Percentiles rank a stretch among this genome's conserved stretches.
phyloP scores from a whole-genome alignment of 805 yeast genomes.

The Helenozyma baotianmanensis region DNA sequence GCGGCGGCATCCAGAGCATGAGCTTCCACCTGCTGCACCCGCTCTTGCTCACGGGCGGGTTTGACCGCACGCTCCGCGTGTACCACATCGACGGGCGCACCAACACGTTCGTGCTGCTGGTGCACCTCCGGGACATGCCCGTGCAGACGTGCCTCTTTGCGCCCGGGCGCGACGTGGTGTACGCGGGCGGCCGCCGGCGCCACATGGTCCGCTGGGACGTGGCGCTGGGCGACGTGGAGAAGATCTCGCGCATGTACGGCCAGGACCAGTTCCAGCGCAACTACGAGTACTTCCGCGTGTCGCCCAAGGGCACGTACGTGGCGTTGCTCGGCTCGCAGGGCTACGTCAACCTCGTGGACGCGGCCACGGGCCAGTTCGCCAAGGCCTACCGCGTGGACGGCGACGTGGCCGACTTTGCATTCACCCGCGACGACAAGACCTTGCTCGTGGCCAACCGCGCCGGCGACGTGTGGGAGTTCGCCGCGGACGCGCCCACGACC shows the following conservation, averaged over 20 bases:
- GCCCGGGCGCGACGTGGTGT: conserved; percentile 45
- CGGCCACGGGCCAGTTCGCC: conserved; percentile 79
- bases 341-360: conserved; percentile 79
- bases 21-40: conserved; percentile 86
- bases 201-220: conserved; percentile 93
- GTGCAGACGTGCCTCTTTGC: conserved; percentile 71
- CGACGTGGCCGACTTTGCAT: conserved; percentile 72
- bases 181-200: conserved; percentile 87
- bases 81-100: conserved; percentile 86
- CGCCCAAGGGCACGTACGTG: conserved; percentile 66
- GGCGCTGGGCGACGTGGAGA: conserved; percentile 64
- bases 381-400: conserved; percentile 90
- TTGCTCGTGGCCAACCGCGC: conserved; percentile 58
- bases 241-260: conserved; percentile 85
- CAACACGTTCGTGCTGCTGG: conserved; percentile 76
- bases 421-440: conserved; percentile 44
- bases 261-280: conserved; percentile 81
- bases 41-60: conserved; percentile 83
- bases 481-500: conserved; percentile 12
- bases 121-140: conserved; percentile 76
- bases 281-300: conserved; percentile 79
- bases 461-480: conserved; percentile 91
- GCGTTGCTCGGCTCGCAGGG: conserved; percentile 84
- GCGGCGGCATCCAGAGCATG: conserved; percentile 78
- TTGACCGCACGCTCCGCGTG: conserved; percentile 79